Conservation (phyloP, 495 filamentous ascomycete species). For the Penicillium coprophilum region DNA sequence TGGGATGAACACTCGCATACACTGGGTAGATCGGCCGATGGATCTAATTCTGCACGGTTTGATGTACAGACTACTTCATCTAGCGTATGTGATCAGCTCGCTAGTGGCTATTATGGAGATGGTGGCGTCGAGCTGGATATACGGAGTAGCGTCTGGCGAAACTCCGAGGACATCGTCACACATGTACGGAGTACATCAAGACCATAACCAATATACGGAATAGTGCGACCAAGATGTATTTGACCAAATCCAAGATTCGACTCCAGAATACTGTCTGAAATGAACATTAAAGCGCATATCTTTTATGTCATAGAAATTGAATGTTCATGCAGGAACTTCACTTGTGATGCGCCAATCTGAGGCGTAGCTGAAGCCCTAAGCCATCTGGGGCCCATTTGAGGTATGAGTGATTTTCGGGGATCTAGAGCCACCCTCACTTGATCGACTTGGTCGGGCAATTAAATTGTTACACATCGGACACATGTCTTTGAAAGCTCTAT, state of each 20-base stretch:
- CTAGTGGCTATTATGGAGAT: background rate
- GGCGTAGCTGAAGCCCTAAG: slow-evolving; percentile 1
- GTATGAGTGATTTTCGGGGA: too few relatives aligned
- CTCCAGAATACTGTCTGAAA: too few relatives aligned
- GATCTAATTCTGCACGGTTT: slow-evolving; percentile 6
- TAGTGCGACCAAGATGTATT: background rate
- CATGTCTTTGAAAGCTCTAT: background rate
- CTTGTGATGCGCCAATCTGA: background rate
- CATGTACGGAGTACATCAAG: background rate
- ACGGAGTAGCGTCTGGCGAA: slow-evolving; percentile 3
- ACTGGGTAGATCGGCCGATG: background rate
- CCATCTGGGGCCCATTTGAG: background rate
- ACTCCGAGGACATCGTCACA: background rate
- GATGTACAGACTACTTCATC: background rate
- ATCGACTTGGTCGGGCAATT: background rate
- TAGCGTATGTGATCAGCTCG: background rate
- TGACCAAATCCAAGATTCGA: too few relatives aligned
- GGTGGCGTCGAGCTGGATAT: slow-evolving; percentile 1
- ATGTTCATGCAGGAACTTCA: slow-evolving; percentile 9
- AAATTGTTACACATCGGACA: background rate
- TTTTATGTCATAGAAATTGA: slow-evolving; percentile 4
- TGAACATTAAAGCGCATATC: background rate
- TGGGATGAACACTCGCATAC: background rate
- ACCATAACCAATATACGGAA: background rate
- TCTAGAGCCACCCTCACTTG: too few relatives aligned